phyloP scores from a whole-genome alignment of 441 rosid species.

The Theobroma grandiflorum region DNA sequence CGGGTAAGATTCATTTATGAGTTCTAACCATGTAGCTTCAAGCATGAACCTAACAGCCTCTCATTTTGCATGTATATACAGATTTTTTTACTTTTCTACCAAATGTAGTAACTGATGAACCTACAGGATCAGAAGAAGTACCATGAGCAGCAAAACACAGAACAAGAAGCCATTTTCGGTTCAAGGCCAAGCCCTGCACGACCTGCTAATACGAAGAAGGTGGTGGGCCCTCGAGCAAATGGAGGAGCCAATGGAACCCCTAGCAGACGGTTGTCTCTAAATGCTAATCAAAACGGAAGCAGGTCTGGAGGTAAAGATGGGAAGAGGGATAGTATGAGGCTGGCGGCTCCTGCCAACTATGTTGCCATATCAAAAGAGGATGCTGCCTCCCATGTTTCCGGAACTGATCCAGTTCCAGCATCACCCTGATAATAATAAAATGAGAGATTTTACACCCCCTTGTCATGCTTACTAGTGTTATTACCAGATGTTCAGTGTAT shows the following conservation, averaged over 20 bases:
- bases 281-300: slow-evolving; percentile 78
- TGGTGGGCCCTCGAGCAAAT: slow-evolving; percentile 65
- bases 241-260: slow-evolving; percentile 88
- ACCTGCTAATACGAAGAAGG: slow-evolving; percentile 70
- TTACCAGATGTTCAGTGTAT: slow-evolving; percentile 39
- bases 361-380: slow-evolving; percentile 89
- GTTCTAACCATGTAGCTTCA: neutral
- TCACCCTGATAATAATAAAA: slow-evolving; percentile 61
- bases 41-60: neutral
- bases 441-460: slow-evolving; percentile 23
- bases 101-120: slow-evolving; percentile 23
- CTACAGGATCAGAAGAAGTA: slow-evolving; percentile 88
- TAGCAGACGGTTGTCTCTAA: slow-evolving; percentile 78
- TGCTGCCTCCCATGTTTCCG: slow-evolving; percentile 73
- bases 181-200: slow-evolving; percentile 92
- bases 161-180: slow-evolving; percentile 78
- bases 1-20: slow-evolving; percentile 53
- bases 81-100: slow-evolving; percentile 13
- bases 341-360: slow-evolving; percentile 73
- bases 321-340: slow-evolving; percentile 72
- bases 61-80: neutral
- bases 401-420: slow-evolving; percentile 60
- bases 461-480: slow-evolving; percentile 39
- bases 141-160: slow-evolving; percentile 80
- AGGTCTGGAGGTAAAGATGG: slow-evolving; percentile 74